Conservation (phyloP, 306 rosid species). For the Dalbergia cultrata region DNA sequence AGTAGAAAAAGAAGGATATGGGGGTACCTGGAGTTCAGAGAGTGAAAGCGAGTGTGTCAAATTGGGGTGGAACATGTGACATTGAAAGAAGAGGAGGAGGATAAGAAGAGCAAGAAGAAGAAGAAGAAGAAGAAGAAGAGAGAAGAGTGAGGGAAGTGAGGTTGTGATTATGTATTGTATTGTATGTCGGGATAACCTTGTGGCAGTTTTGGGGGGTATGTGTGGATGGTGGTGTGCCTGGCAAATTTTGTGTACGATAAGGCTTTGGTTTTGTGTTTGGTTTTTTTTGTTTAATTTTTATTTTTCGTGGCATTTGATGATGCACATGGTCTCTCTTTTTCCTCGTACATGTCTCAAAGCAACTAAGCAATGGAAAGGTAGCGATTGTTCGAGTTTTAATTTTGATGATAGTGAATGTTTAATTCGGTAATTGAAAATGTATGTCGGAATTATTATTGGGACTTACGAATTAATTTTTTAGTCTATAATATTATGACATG, state of each 20-base stretch:
- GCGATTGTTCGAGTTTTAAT: too few relatives aligned
- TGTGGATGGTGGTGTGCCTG: conserved; percentile 80
- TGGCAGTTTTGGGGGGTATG: conserved; percentile 42
- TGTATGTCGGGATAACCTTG: conserved; percentile 54
- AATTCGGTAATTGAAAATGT: too few relatives aligned
- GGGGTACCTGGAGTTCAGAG: conserved; percentile 51
- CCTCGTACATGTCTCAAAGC: background rate
- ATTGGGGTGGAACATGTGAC: conserved; percentile 44
- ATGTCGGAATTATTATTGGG: too few relatives aligned
- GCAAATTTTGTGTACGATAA: conserved; percentile 59
- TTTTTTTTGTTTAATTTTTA: background rate
- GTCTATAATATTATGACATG: too few relatives aligned
- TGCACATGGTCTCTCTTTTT: background rate
- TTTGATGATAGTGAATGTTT: too few relatives aligned
- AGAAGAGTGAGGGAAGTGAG: conserved; percentile 21
- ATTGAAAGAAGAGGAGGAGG: conserved; percentile 11
- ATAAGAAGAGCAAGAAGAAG: conserved; percentile 20
- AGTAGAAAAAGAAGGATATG: conserved; percentile 25
- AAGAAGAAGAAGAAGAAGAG: conserved; percentile 36
- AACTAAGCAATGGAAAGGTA: background rate
- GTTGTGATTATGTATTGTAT: conserved; percentile 55
- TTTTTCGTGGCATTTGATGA: background rate
- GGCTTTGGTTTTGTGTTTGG: conserved; percentile 30
- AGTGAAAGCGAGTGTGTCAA: conserved; percentile 31
- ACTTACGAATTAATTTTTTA: too few relatives aligned